Evolutionary conservation across 2,329 filamentous ascomycete genomes (phyloP), one percentile per base, ranked within the genome.

Genomic region (Alternaria ethzedia): DNA sequence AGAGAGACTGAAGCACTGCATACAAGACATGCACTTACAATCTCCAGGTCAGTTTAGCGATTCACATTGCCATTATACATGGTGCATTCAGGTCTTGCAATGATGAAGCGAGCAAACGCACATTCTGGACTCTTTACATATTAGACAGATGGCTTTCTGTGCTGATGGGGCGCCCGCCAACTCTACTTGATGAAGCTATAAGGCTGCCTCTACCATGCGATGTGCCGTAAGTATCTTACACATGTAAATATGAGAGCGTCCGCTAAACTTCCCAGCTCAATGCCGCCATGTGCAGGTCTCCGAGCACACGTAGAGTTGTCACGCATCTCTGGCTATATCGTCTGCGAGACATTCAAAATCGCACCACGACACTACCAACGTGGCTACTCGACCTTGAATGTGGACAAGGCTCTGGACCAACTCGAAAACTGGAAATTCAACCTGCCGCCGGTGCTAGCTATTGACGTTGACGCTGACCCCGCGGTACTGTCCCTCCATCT

Each of bases 81-180:
- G 72, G 73, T 15, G 67, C 70, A 15, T 74, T 72, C 36, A 64
- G 59, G 25, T 62, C 66, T 9, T 67, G 58, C n/a, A 44, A 15
- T 5, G 65, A 74, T 50, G 73, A 75, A 59, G 59, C 61, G 15
- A 69, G 54, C 26, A 73, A 67, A 47, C 70, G 73, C 30, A 52
- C 43, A 8, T 69, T 70, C 17, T 75, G 73, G 73, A 74, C 71
- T 2, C 59, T 75, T 2, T 75, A 74, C 49, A 57, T 73, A n/a
- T 49, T 75, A 26, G 73, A 75, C 44, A 64, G 73, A 51, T 75
- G 73, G 73, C 65, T 74, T 17, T 70, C 70, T 25, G 69, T 71
- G 36, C 23, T 75, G 5, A 74, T 75, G 73, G 73, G 73, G 7
- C 66, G 73, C 15, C 70, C 72, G 12, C 70, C 73, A 12, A 69